Evolutionary conservation across 2,329 filamentous ascomycete species (phyloP).

Genomic region (Pyrenophora teres): DNA sequence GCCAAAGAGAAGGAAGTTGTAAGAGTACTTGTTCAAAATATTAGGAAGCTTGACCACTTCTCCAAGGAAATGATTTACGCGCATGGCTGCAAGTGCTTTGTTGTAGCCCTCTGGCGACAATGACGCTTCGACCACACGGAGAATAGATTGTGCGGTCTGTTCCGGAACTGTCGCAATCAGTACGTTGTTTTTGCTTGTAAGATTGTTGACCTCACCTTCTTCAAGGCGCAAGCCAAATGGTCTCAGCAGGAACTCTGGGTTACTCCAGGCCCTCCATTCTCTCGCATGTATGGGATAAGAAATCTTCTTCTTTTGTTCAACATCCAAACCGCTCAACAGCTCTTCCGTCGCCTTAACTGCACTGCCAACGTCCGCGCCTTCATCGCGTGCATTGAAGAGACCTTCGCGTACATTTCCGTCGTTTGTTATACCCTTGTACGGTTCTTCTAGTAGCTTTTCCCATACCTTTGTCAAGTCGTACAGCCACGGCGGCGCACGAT

Average conservation of each 20-base stretch:
- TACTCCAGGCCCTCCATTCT: constrained; percentile 73
- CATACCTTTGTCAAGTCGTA: constrained; percentile 47
- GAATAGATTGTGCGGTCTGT: constrained; percentile 49
- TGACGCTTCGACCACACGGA: constrained; percentile 61
- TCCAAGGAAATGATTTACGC: constrained; percentile 75
- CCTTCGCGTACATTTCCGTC: constrained; percentile 64
- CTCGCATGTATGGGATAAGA: constrained; percentile 69
- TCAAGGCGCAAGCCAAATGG: constrained; percentile 73
- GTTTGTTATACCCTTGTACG: constrained; percentile 71
- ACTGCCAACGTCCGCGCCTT: constrained; percentile 62
- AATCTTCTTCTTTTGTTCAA: constrained; percentile 56
- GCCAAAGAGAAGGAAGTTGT: constrained; percentile 76
- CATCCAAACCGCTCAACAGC: constrained; percentile 55
- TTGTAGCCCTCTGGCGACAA: constrained; percentile 72
- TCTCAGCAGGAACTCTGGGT: constrained; percentile 73
- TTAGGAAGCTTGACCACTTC: constrained; percentile 64
- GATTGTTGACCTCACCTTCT: constrained; percentile 49
- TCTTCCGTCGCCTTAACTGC: constrained; percentile 60
- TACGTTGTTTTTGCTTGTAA: not conserved
- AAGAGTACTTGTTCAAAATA: constrained; percentile 75
- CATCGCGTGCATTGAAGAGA: constrained; percentile 66
- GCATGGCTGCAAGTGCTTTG: constrained; percentile 72
- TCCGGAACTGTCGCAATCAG: constrained; percentile 33
- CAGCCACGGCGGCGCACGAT: constrained; percentile 68
- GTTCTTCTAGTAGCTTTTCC: constrained; percentile 58